Evolutionary conservation across 2,329 filamentous ascomycete species (phyloP).

Genomic region (Chlorencoelia australis): DNA sequence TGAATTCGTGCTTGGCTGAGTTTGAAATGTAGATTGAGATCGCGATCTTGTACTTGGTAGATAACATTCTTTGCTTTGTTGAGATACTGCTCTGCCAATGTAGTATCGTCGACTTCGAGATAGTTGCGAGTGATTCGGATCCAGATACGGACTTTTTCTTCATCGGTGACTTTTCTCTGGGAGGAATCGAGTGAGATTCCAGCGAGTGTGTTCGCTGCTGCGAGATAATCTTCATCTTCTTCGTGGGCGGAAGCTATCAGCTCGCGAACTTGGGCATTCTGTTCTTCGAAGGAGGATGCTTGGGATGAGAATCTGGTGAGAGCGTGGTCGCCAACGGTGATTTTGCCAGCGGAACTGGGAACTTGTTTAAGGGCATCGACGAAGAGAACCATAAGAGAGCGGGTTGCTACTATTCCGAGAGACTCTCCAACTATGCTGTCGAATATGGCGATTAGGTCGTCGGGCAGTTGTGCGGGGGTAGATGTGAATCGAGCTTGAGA

Average conservation of each 20-base stretch:
- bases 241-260: conserved; percentile 79
- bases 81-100: conserved; percentile 72
- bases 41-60: conserved; percentile 62
- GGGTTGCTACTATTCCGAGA: conserved; percentile 26
- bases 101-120: conserved; percentile 87
- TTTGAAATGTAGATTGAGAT: conserved; percentile 74
- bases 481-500: conserved; percentile 28
- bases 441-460: conserved; percentile 24
- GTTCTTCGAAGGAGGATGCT: conserved; percentile 70
- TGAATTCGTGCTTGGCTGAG: conserved; percentile 88
- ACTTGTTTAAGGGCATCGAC: conserved; percentile 52
- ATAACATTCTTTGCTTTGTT: conserved; percentile 95
- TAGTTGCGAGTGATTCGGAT: conserved; percentile 91
- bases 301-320: conserved; percentile 53
- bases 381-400: conserved; percentile 38
- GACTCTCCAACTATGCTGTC: conserved; percentile 25
- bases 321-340: conserved; percentile 67
- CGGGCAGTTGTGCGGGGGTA: conserved; percentile 11
- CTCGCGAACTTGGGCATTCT: conserved; percentile 68
- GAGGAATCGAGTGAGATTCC: conserved; percentile 77
- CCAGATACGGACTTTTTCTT: conserved; percentile 78
- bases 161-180: conserved; percentile 71
- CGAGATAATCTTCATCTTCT: conserved; percentile 65
- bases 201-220: conserved; percentile 68
- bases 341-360: conserved; percentile 53